These are phyloP conservation scores for Speleostelium caveatum DNA, from an alignment of 78 protist genomes.

Conservation along the genomic window DNA sequence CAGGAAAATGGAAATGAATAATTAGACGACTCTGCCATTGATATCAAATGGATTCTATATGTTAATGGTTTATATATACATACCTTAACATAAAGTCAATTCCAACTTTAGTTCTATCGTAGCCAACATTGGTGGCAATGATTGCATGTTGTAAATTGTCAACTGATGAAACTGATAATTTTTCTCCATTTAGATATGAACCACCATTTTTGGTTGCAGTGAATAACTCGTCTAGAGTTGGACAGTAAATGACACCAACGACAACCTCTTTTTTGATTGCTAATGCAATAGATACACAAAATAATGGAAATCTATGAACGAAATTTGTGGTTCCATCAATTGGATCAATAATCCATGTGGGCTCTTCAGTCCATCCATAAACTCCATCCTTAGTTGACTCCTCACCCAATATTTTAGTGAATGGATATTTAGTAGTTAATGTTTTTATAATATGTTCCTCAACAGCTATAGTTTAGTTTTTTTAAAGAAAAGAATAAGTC, in stretches of 20 bases:
- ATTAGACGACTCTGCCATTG: too few species aligned
- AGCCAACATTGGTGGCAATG: conserved; percentile 75
- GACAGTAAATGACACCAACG: conserved; percentile 75
- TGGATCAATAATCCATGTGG: conserved; percentile 94
- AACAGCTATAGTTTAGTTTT: neutral
- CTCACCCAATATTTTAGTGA: conserved; percentile 65
- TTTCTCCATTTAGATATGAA: conserved; percentile 74
- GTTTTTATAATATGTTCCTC: conserved; percentile 63
- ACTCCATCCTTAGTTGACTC: conserved; percentile 74
- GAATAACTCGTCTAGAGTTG: conserved; percentile 79
- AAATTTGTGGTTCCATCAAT: conserved; percentile 95
- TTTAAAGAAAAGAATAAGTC: neutral
- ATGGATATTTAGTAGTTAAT: conserved; percentile 64
- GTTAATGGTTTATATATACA: neutral
- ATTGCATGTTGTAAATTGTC: conserved; percentile 48
- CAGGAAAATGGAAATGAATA: neutral
- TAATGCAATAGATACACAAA: conserved; percentile 81
- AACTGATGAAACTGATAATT: conserved; percentile 15
- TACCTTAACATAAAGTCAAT: conserved; percentile 76
- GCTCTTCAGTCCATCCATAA: conserved; percentile 69
- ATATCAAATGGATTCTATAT: neutral
- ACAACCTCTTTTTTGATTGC: conserved; percentile 36
- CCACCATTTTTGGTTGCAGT: conserved; percentile 77
- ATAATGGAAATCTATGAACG: conserved; percentile 84
- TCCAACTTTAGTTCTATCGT: conserved; percentile 64